Evolutionary conservation across 1,284 basidiomycete species (phyloP).

Genomic region (Ganoderma resinaceum): DNA sequence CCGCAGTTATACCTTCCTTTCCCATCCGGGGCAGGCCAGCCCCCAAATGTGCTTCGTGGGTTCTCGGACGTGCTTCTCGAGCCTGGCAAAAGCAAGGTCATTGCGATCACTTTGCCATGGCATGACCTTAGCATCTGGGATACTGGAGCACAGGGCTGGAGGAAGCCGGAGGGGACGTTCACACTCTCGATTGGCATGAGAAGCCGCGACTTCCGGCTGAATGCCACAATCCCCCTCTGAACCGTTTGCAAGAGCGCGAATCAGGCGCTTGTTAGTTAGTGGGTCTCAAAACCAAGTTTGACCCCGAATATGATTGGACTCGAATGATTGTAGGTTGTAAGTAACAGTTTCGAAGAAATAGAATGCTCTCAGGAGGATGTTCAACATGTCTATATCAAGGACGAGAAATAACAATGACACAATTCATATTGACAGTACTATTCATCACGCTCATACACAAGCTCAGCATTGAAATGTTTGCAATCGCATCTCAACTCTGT

Average conservation of each 20-base stretch:
- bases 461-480: constrained; percentile 19
- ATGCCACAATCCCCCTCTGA: constrained; percentile 36
- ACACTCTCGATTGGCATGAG: constrained; percentile 58
- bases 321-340: no score
- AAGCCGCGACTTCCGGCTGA: constrained; percentile 52
- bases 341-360: no score
- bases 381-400: no score
- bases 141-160: constrained; percentile 57
- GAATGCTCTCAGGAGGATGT: no score
- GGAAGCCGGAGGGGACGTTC: constrained; percentile 52
- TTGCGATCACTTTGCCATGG: constrained; percentile 48
- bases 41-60: constrained; percentile 52
- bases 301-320: no score
- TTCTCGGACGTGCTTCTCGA: constrained; percentile 52
- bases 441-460: constrained; percentile 25
- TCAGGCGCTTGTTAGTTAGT: no score
- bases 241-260: background rate
- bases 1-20: constrained; percentile 54
- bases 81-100: constrained; percentile 43
- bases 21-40: constrained; percentile 47
- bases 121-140: constrained; percentile 58
- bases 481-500: constrained; percentile 20
- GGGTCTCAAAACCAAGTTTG: no score
- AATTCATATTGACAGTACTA: background rate
- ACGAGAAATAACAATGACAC: no score